Evolutionary conservation across 1,139 yeast genomes (phyloP).

Genomic region (Sugiyamaella neomexicana): DNA sequence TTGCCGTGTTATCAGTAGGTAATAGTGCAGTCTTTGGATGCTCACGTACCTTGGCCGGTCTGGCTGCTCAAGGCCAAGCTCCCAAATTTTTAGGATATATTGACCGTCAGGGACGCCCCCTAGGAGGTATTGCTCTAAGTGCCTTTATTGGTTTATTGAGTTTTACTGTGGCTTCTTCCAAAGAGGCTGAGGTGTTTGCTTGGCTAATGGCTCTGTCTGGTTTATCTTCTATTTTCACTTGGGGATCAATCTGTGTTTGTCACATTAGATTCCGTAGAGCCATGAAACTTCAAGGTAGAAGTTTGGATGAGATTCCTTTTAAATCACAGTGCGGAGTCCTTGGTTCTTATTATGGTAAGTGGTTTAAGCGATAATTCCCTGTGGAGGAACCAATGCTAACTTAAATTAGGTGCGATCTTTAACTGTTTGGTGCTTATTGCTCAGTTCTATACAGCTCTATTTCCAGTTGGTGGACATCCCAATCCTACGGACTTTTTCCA

Average conservation of each 20-base stretch:
- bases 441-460: constrained; percentile 79
- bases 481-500: constrained; percentile 53
- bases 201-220: constrained; percentile 88
- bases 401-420: constrained; percentile 46
- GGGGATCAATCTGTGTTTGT: constrained; percentile 76
- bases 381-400: neutral
- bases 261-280: constrained; percentile 81
- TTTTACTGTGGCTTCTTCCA: constrained; percentile 65
- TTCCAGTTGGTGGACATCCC: constrained; percentile 55
- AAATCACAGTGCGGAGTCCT: constrained; percentile 64
- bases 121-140: constrained; percentile 61
- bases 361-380: neutral
- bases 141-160: constrained; percentile 64
- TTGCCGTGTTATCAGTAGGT: constrained; percentile 70
- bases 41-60: constrained; percentile 77
- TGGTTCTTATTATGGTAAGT: constrained; percentile 61
- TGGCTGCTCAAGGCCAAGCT: constrained; percentile 80
- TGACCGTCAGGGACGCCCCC: constrained; percentile 74
- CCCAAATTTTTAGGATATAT: constrained; percentile 72
- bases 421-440: constrained; percentile 68
- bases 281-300: constrained; percentile 62
- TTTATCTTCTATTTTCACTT: constrained; percentile 77
- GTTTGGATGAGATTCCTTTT: constrained; percentile 65
- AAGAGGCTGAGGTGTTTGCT: constrained; percentile 64
- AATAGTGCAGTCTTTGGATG: constrained; percentile 77